Evolutionary conservation across 164 flowering plant species (phyloP), one percentile per base, ranked within the genome.

Genomic region (Vitis amurensis): DNA sequence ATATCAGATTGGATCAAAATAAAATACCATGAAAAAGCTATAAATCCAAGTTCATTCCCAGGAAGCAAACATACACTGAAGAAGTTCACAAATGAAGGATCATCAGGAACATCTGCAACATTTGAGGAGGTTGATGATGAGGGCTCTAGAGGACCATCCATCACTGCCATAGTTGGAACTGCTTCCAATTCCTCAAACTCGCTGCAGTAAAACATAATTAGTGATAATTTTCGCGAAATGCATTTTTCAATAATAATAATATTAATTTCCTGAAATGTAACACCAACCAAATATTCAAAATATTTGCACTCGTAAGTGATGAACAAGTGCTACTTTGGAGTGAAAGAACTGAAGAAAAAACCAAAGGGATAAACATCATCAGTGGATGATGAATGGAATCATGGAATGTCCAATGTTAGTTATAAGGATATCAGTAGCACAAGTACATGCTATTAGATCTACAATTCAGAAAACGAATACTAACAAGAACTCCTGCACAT

Each of bases 171-270:
- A 48, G 95, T 85, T 68, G 98, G 95, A 15, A 91, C 87, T 56
- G 97, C 93, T 83, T 93, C 98, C 73, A 93, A 78, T 73, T 91
- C 97, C 80, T 93, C 98, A 78, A 87, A 93, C 75, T 93, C 98
- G 75, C 93, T 93, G 80, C 77, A 74, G 11, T 12, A 47, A 27
- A 13, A 63, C 16, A 64, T 29, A 27, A 72, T 62, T 14, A 68
- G 62, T 6, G 59, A 3, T 15, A 53, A 61, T 8, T 16, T 29
- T n/a, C 3, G 0, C 0, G 27, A 58, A 11, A 49, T 17, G 15
- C 53, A 27, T 56, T 49, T 29, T 27, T 49, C 30, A 6, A 12
- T 49, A 4, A 14, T 50, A 8, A 53, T 14, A 30, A 17, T 3
- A 51, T 1, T 37, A 37, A 37, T 37, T 37, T 37, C 44, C 44